These are phyloP conservation scores for Bremia lactucae DNA, from an alignment of 352 stramenopile species.

Conservation along the genomic window DNA sequence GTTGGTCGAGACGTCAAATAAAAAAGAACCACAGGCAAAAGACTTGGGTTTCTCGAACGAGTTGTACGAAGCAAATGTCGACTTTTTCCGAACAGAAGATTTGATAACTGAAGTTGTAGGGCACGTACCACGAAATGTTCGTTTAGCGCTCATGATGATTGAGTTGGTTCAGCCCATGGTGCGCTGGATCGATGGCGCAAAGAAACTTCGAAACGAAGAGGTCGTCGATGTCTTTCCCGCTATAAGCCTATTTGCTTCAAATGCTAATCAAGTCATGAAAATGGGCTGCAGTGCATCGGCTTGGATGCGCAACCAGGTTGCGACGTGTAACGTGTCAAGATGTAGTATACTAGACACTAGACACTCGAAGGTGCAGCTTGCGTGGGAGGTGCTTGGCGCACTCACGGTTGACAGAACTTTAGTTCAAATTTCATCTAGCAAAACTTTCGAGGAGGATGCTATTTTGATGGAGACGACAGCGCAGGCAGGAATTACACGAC, in stretches of 20 bases:
- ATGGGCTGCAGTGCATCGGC: conserved; percentile 42
- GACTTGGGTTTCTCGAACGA: conserved; percentile 67
- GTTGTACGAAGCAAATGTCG: conserved; percentile 53
- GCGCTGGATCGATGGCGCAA: conserved; percentile 41
- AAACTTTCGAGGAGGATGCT: conserved; percentile 28
- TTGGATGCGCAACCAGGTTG: conserved; percentile 28
- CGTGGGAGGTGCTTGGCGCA: conserved; percentile 70
- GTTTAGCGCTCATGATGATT: conserved; percentile 89
- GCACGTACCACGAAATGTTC: conserved; percentile 92
- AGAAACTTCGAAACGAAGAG: conserved; percentile 9
- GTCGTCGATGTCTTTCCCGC: conserved; percentile 26
- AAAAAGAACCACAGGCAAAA: conserved; percentile 70
- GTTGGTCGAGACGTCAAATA: conserved; percentile 91
- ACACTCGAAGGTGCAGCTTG: conserved; percentile 45
- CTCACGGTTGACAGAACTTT: conserved; percentile 66
- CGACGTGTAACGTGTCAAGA: conserved; percentile 31
- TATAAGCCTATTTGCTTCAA: conserved; percentile 34
- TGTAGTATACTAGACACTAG: conserved; percentile 20
- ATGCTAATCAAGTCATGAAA: conserved; percentile 25
- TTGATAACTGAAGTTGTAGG: conserved; percentile 50
- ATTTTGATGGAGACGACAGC: conserved; percentile 38
- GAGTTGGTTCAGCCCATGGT: conserved; percentile 94
- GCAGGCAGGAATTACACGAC: conserved; percentile 41
- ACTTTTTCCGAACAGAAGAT: conserved; percentile 37
- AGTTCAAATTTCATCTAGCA: conserved; percentile 46